Base-by-base conservation (phyloP, 257 asterid species). In the Paraleonurus japonicus region DNA sequence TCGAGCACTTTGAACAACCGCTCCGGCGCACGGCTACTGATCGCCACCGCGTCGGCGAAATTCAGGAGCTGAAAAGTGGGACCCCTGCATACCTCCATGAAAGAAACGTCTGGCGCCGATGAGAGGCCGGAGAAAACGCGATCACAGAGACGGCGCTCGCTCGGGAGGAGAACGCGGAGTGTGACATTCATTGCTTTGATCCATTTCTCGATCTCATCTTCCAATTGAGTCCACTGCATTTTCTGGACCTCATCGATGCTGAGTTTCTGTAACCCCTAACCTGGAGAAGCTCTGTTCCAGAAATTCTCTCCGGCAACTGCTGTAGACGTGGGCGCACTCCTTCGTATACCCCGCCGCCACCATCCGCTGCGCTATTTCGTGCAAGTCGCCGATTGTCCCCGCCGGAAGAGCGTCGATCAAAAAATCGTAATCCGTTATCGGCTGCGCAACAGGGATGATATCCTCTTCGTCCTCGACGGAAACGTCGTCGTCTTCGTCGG, bases 131-230 rank as follows among this genome's bases (percentile, higher is more conserved):
- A 76, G 80, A 89, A 92, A 2, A 92, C 76, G 3, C 92, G 86
- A 53, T 89, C 96, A 30, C 93, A 86, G 54, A 92, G 86, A 32
- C 88, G 86, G 9, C 89, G 89, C 79, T 92, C 98, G 66, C 92
- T 90, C 0, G 98, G 97, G 66, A 86, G 85, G 32, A 90, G 90
- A 54, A 88, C 85, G 19, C 91, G 78, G 0, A 87, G 75, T 0
- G 96, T 54, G 4, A 85, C 89, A 43, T 87, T 88, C 8, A 84
- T 73, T 12, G 90, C 88, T 72, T 84, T 90, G 51, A 85, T 83
- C 98, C 98, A 92, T 76, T 85, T 87, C 48, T 87, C 96, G 4
- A 92, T 90, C 79, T 88, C 97, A 8, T 86, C 90, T 71, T 88
- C 97, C 7, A 92, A 87, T 68, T 81, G 86, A 11, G 81, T 51